A percentile compares a stretch with the other conserved stretches of the same genome.
These are phyloP conservation scores for Bruguiera gymnorhiza DNA, from an alignment of 345 rosid species.

Conservation along the genomic window DNA sequence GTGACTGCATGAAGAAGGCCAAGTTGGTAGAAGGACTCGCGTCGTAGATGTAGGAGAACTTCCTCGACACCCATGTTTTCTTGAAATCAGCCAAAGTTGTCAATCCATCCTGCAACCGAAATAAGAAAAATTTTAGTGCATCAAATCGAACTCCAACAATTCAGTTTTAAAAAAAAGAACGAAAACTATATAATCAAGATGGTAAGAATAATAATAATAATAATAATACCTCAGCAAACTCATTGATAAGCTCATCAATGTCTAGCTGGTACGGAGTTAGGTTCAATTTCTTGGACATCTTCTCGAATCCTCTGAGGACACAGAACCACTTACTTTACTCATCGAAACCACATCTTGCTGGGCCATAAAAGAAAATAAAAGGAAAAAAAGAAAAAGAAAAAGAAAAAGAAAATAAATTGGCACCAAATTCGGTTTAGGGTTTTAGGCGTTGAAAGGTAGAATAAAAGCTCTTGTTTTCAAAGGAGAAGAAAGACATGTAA, in stretches of 20 bases:
- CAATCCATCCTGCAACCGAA: conserved; percentile 32
- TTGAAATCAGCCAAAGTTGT: conserved; percentile 56
- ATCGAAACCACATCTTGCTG: too few species aligned
- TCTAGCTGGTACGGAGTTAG: conserved; percentile 56
- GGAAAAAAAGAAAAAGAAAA: too few species aligned
- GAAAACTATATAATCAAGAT: neutral
- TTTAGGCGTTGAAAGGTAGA: too few species aligned
- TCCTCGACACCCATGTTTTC: conserved; percentile 56
- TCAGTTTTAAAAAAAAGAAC: neutral
- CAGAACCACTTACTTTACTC: too few species aligned
- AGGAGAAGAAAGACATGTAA: too few species aligned
- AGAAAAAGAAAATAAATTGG: too few species aligned
- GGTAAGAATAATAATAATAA: neutral
- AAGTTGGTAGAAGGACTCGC: conserved; percentile 47
- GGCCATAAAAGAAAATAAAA: too few species aligned
- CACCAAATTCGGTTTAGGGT: too few species aligned
- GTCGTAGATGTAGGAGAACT: conserved; percentile 54
- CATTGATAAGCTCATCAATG: conserved; percentile 55
- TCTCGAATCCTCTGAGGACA: neutral
- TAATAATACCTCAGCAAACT: conserved; percentile 44
- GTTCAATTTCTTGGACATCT: conserved; percentile 16
- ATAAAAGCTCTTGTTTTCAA: too few species aligned
- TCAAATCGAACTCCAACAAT: too few species aligned
- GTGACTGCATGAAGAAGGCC: conserved; percentile 65
- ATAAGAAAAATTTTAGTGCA: neutral